Conservation (phyloP, 768 basidiomycete genomes). For the Tulasnella sp. region DNA sequence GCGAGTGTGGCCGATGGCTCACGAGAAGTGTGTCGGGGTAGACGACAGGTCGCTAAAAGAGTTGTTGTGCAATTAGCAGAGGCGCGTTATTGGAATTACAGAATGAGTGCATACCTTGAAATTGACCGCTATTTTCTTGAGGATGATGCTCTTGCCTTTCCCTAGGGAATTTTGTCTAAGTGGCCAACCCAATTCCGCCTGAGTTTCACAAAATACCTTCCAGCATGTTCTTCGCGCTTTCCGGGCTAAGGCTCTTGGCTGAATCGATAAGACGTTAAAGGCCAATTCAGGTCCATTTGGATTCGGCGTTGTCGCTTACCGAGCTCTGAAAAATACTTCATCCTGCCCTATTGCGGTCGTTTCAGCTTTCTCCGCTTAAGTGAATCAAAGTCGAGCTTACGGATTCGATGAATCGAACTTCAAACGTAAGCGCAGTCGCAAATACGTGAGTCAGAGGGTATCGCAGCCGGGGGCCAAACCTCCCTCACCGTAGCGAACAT, state of each 20-base stretch:
- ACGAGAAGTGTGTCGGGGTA: slow-evolving; percentile 69
- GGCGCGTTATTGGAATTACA: background rate
- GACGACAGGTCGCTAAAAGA: slow-evolving; percentile 60
- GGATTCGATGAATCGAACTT: slow-evolving; percentile 49
- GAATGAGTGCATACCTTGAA: slow-evolving; percentile 46
- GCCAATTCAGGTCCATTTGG: background rate
- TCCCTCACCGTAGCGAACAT: slow-evolving; percentile 66
- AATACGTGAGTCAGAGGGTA: background rate
- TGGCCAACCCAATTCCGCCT: background rate
- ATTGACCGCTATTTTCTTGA: slow-evolving; percentile 69
- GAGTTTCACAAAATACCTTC: slow-evolving; percentile 1
- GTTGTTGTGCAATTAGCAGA: background rate
- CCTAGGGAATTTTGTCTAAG: slow-evolving; percentile 47
- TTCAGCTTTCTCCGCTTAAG: background rate
- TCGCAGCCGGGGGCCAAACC: background rate
- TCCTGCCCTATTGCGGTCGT: slow-evolving; percentile 55
- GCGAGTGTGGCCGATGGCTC: slow-evolving; percentile 42
- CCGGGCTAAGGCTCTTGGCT: slow-evolving; percentile 60
- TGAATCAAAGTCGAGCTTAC: slow-evolving; percentile 45
- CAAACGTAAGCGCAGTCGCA: background rate
- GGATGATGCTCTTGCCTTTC: slow-evolving; percentile 69
- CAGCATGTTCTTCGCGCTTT: slow-evolving; percentile 57
- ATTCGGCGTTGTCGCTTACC: slow-evolving; percentile 39
- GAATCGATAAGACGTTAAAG: slow-evolving; percentile 36
- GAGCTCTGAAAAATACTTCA: slow-evolving; percentile 65